phyloP scores from a whole-genome alignment of 352 stramenopile species.

The Phytophthora constricta region DNA sequence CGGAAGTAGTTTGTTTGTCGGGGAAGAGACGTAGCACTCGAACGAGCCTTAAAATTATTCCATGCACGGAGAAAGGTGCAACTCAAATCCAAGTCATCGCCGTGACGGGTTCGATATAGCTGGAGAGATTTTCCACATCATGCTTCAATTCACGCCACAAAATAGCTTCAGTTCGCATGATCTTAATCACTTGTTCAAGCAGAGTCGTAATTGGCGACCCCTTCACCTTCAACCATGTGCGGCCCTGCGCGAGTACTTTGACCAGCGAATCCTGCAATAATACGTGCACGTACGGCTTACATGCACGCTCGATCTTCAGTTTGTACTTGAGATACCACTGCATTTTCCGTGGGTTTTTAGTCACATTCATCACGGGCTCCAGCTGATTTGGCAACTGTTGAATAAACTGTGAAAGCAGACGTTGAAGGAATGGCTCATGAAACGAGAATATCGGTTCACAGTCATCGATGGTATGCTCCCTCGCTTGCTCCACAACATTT shows the following conservation, averaged over 20 bases:
- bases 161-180: constrained; percentile 38
- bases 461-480: constrained; percentile 20
- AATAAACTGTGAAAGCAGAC: constrained; percentile 49
- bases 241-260: constrained; percentile 38
- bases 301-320: constrained; percentile 41
- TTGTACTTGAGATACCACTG: constrained; percentile 64
- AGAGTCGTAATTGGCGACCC: constrained; percentile 37
- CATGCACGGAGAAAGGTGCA: constrained; percentile 51
- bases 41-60: constrained; percentile 48
- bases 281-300: constrained; percentile 33
- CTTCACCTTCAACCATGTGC: constrained; percentile 51
- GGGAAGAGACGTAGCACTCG: constrained; percentile 25
- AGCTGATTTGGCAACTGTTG: constrained; percentile 49
- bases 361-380: constrained; percentile 51
- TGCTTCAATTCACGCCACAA: constrained; percentile 51
- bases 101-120: constrained; percentile 1
- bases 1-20: constrained; percentile 52
- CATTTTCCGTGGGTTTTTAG: constrained; percentile 65
- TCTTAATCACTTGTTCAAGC: constrained; percentile 47
- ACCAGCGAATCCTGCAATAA: constrained; percentile 29
- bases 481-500: background rate
- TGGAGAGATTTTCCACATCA: constrained; percentile 40
- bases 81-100: constrained; percentile 28
- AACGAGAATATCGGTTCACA: constrained; percentile 47
- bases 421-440: constrained; percentile 49